Evolutionary conservation across 1,284 basidiomycete species (phyloP), one percentile per base, ranked within the genome.

Genomic region (Blastosporella zonata): DNA sequence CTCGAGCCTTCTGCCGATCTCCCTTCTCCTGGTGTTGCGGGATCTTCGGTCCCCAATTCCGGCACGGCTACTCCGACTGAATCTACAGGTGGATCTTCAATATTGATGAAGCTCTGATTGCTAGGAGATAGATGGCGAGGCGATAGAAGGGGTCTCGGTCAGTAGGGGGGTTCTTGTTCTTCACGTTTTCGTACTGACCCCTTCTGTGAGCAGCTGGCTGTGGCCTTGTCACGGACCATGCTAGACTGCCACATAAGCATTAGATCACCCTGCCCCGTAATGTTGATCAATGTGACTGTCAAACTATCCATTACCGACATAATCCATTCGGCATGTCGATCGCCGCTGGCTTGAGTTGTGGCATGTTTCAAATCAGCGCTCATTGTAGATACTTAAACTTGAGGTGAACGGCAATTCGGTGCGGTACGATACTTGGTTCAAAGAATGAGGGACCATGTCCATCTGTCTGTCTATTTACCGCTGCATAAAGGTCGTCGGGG

Each of bases 1-100:
- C 62, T 60, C 36, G 63, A 73, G 53, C 69, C 68, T 17, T 52
- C 46, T 37, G 61, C 58, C 6, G 54, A 65, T 31, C 54, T 66
- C 15, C 60, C 60, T 22, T 67, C 70, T 13, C 70, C 67, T 18
- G 52, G 53, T 28, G 49, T 54, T 41, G 46, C 41, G 15, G 49
- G 47, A 43, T 35, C 43, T 9, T 59, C 66, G 29, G 60, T 45
- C 21, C 49, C 61, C 33, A 51, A 59, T 31, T 67, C 67, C 23
- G 67, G 64, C n/a, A 56, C 61, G 10, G 58, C 55, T 6, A 68
- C 63, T 33, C 62, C 66, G 28, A 51, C 39, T 20, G 43, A 49
- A 23, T 36, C 42, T 38, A 51, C 46, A 18, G 37, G 34, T 28
- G 50, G 35, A 47, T 54, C 55, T 34, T 49, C 50, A 33, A 29